Evolutionary conservation across 352 stramenopile genomes (phyloP).

Genomic region (Globisporangium nunn): DNA sequence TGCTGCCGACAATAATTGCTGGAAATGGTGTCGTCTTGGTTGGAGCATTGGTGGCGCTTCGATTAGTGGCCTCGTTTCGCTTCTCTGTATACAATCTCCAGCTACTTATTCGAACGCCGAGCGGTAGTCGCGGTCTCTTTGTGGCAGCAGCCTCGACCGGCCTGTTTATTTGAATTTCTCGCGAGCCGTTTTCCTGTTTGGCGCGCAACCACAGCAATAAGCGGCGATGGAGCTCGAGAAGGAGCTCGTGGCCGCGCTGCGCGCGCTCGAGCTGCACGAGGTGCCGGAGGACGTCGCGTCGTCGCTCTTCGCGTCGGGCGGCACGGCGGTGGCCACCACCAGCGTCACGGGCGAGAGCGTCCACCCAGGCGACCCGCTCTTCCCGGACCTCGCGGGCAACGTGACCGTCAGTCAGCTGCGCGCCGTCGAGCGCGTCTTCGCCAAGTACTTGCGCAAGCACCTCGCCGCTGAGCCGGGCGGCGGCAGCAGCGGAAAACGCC

Average conservation of each 20-base stretch:
- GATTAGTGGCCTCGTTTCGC: too few species aligned
- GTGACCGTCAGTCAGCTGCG: slow-evolving; percentile 37
- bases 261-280: slow-evolving; percentile 43
- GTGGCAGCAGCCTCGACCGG: not conserved
- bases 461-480: slow-evolving; percentile 7
- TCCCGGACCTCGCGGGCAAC: slow-evolving; percentile 24
- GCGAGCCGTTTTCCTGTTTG: not conserved
- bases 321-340: slow-evolving; percentile 33
- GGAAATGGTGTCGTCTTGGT: too few species aligned
- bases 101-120: too few species aligned
- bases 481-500: not conserved
- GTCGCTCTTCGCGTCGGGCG: slow-evolving; percentile 62
- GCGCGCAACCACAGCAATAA: not conserved
- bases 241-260: slow-evolving; percentile 54
- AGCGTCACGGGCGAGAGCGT: slow-evolving; percentile 13
- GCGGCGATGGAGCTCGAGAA: slow-evolving; percentile 33
- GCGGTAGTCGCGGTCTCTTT: not conserved
- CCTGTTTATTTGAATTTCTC: not conserved
- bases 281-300: slow-evolving; percentile 42
- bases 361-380: slow-evolving; percentile 13
- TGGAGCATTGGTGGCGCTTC: too few species aligned
- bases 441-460: slow-evolving; percentile 43
- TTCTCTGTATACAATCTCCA: too few species aligned
- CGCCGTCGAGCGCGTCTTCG: slow-evolving; percentile 43
- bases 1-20: not conserved